Evolutionary conservation across 768 basidiomycete species (phyloP), one percentile per base, ranked within the genome.

Genomic region (button mushroom (Agaricus bisporus)): DNA sequence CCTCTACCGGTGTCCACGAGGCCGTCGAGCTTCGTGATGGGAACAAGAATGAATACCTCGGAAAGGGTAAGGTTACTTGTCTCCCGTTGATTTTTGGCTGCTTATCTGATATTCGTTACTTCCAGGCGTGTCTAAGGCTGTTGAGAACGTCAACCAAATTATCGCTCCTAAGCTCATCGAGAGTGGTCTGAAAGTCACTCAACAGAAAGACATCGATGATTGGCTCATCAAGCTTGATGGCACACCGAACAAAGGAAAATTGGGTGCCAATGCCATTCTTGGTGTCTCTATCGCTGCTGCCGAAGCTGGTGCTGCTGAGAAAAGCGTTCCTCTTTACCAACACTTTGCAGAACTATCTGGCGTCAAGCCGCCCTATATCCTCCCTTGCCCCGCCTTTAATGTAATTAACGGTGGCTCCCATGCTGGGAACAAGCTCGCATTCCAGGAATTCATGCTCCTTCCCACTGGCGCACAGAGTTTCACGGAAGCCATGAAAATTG

Each of bases 351-450:
- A 92, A 58, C 86, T 99, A 61, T 91, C 97, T 55, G 95, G 95
- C 61, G 82, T 95, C 72, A 92, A 95, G 73, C 78, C 91, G 49
- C 95, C 97, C 42, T 98, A 86, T 71, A 80, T 92, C 56, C 86
- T 98, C 64, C 97, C 97, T 57, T 75, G 73, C 67, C 97, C 97
- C 45, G 85, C 91, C 55, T 94, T 99, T 83, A 99, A 99, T 70
- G 97, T 99, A 64, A 99, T 99, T 80, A 99, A 99, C 74, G 97
- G 97, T 71, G 97, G 97, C 59, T 98, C 95, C 58, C 97, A 99
- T 69, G 97, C 97, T 55, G 97, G 97, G 48, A 99, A 99, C 82
- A 95, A 95, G 74, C 89, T 99, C 59, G 97, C 97, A 37, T 99
- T 98, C 91, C 97, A 99, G 74, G 97, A 99, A 74, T 99, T 99